Percentiles rank a stretch among this genome's conserved stretches.
These are phyloP conservation scores for Aspergillus aculeatinus DNA, from an alignment of 2,329 filamentous ascomycete genomes.

Conservation along the genomic window DNA sequence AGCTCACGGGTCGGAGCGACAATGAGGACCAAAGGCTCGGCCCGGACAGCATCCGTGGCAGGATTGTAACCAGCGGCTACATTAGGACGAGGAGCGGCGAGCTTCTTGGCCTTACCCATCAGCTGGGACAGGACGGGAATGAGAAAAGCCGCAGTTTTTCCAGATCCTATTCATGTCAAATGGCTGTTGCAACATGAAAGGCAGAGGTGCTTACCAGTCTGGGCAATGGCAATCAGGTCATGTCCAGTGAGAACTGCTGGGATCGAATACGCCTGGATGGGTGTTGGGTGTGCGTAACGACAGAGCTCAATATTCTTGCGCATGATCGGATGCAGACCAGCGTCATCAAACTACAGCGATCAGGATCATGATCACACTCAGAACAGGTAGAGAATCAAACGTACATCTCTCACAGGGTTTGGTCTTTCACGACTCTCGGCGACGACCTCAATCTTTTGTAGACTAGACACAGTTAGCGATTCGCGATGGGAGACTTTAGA, in stretches of 20 bases:
- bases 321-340: constrained; percentile 83
- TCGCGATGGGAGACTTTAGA: not conserved
- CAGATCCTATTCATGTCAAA: constrained; percentile 66
- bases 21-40: constrained; percentile 84
- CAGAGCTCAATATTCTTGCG: constrained; percentile 72
- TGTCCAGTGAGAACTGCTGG: constrained; percentile 73
- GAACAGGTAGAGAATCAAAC: constrained; percentile 21
- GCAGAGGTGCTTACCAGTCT: constrained; percentile 70
- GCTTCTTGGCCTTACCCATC: constrained; percentile 92
- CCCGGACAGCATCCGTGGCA: constrained; percentile 57
- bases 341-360: constrained; percentile 63
- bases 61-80: constrained; percentile 54
- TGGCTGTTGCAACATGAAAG: not conserved
- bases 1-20: constrained; percentile 86
- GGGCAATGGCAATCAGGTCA: constrained; percentile 85
- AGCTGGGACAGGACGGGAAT: constrained; percentile 85
- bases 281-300: constrained; percentile 71
- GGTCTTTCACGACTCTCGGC: constrained; percentile 51
- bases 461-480: constrained; percentile 27
- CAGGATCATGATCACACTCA: constrained; percentile 3
- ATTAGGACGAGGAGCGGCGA: constrained; percentile 73
- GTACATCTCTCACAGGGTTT: constrained; percentile 52
- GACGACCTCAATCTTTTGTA: constrained; percentile 51
- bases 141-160: constrained; percentile 92
- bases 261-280: constrained; percentile 82